These are phyloP conservation scores for Aphanomyces euteiches DNA, from an alignment of 352 stramenopile genomes.

Conservation along the genomic window DNA sequence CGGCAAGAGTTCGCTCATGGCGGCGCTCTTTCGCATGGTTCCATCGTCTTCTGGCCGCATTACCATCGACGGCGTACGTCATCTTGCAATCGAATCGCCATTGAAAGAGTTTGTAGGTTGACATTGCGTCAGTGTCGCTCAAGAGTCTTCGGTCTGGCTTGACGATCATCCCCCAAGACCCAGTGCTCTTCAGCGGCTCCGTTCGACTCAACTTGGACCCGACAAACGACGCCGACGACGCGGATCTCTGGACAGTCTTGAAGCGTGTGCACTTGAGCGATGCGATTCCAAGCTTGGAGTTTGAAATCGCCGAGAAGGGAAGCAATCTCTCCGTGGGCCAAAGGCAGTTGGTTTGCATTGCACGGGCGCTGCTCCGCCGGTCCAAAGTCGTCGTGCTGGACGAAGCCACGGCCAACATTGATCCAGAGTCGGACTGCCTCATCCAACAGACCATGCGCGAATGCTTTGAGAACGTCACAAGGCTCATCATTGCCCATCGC, in stretches of 20 bases:
- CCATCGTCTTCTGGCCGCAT: constrained; percentile 58
- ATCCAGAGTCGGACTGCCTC: constrained; percentile 65
- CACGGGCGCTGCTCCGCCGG: constrained; percentile 76
- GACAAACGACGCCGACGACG: constrained; percentile 21
- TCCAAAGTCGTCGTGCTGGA: constrained; percentile 56
- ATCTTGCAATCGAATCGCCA: background rate
- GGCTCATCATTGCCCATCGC: constrained; percentile 65
- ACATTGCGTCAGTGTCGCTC: constrained; percentile 58
- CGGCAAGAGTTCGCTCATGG: constrained; percentile 72
- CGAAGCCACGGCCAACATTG: constrained; percentile 43
- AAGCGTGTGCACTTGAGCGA: constrained; percentile 44
- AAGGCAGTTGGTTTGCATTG: constrained; percentile 89
- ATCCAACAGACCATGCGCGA: constrained; percentile 65
- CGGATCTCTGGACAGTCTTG: constrained; percentile 31
- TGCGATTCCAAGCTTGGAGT: constrained; percentile 30
- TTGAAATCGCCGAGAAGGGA: constrained; percentile 45
- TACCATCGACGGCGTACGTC: constrained; percentile 52
- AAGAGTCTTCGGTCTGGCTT: constrained; percentile 52
- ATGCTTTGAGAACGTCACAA: constrained; percentile 60
- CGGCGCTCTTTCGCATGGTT: constrained; percentile 67
- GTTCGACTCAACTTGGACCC: constrained; percentile 32
- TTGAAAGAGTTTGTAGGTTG: constrained; percentile 33
- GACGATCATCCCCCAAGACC: constrained; percentile 78
- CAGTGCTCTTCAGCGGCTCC: constrained; percentile 27
- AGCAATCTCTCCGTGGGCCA: constrained; percentile 76